Percentiles rank a stretch among this genome's conserved stretches.
These are phyloP conservation scores for Corynespora cassiicola DNA, from an alignment of 2,329 filamentous ascomycete genomes.

Conservation along the genomic window DNA sequence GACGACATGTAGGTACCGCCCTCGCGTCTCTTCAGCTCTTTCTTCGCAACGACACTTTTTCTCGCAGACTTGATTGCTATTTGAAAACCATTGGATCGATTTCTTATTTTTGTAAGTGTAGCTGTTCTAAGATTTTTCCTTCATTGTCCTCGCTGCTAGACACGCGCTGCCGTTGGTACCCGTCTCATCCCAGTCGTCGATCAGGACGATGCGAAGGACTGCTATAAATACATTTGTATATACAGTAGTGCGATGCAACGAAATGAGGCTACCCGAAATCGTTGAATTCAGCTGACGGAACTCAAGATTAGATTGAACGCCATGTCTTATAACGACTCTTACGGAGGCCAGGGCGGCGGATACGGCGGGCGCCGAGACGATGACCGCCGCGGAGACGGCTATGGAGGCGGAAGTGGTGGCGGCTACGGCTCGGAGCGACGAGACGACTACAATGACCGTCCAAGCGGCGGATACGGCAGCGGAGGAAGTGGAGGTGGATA, in stretches of 20 bases:
- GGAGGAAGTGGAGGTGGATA: conserved; percentile 7
- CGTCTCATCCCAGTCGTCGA: no score
- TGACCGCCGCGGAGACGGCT: conserved; percentile 19
- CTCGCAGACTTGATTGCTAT: neutral
- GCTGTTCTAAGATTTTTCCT: no score
- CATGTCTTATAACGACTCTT: conserved; percentile 43
- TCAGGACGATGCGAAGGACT: no score
- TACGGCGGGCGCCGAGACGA: no score
- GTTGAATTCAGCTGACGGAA: no score
- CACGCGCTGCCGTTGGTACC: no score
- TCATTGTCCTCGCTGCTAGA: neutral
- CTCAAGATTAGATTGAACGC: no score
- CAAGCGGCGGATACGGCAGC: conserved; percentile 9
- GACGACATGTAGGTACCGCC: conserved; percentile 6
- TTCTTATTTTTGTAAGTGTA: no score
- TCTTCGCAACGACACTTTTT: conserved; percentile 1
- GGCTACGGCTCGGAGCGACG: neutral
- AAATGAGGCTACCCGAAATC: conserved; percentile 19
- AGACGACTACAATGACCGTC: conserved; percentile 14
- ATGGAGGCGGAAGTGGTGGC: conserved; percentile 12
- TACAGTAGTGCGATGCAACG: no score
- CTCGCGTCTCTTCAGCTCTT: conserved; percentile 3
- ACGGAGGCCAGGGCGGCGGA: conserved; percentile 12
- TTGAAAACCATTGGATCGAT: no score
- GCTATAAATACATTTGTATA: no score